Conservation (phyloP, 768 basidiomycete genomes). For the Asterophora lycoperdoides region DNA sequence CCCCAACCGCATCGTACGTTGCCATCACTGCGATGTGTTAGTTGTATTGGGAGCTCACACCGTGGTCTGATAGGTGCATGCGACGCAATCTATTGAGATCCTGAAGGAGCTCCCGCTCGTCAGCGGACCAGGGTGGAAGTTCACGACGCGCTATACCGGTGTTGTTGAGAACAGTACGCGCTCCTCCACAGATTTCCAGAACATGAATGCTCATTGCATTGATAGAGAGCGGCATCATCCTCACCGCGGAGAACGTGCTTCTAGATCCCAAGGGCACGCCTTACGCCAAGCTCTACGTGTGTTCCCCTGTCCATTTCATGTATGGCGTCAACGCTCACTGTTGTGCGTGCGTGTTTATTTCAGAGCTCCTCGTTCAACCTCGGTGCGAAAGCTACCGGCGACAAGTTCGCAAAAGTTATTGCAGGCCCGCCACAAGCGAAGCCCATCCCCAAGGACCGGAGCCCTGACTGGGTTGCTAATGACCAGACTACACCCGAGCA, state of each 20-base stretch:
- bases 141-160: slow-evolving; percentile 60
- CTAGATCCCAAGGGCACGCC: slow-evolving; percentile 56
- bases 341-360: too few species aligned
- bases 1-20: slow-evolving; percentile 62
- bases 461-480: slow-evolving; percentile 55
- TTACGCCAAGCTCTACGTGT: slow-evolving; percentile 62
- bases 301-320: slow-evolving; percentile 12
- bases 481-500: slow-evolving; percentile 65
- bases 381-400: slow-evolving; percentile 59
- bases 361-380: slow-evolving; percentile 68
- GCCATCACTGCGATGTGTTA: not conserved
- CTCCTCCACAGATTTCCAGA: too few species aligned
- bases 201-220: not conserved
- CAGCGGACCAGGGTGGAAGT: slow-evolving; percentile 77
- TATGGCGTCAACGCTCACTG: not conserved
- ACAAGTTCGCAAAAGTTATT: slow-evolving; percentile 59
- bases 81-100: slow-evolving; percentile 73
- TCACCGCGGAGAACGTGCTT: slow-evolving; percentile 60
- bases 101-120: slow-evolving; percentile 72
- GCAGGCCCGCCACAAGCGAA: slow-evolving; percentile 59
- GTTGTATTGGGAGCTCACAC: not conserved
- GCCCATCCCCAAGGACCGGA: slow-evolving; percentile 54
- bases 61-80: slow-evolving; percentile 57
- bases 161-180: slow-evolving; percentile 78
- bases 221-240: slow-evolving; percentile 69